Conservation (phyloP, 2,329 filamentous ascomycete species). For the Colletotrichum lentis region DNA sequence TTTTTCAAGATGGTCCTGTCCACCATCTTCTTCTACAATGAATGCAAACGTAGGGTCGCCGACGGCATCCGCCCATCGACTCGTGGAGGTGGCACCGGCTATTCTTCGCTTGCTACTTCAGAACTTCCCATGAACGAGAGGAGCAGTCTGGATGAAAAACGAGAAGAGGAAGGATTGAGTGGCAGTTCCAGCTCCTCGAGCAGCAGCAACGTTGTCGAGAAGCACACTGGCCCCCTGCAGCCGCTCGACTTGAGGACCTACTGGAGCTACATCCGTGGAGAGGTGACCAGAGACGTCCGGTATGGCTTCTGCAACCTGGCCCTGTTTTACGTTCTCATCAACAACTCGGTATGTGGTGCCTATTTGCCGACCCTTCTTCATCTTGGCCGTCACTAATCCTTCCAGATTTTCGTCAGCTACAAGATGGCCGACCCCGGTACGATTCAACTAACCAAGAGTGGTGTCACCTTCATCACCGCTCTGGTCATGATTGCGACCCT, state of each 20-base stretch:
- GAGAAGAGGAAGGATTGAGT: constrained; percentile 36
- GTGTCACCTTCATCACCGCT: constrained; percentile 46
- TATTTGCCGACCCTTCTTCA: too few species aligned
- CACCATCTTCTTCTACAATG: constrained; percentile 43
- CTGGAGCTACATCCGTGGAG: constrained; percentile 40
- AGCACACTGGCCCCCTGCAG: constrained; percentile 25
- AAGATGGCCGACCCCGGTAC: constrained; percentile 47
- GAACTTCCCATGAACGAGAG: constrained; percentile 35
- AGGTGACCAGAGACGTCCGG: constrained; percentile 44
- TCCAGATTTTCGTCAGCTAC: constrained; percentile 45
- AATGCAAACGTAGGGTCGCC: constrained; percentile 40
- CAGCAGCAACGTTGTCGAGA: constrained; percentile 22
- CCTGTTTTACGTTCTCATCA: constrained; percentile 48
- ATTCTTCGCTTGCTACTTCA: constrained; percentile 32
- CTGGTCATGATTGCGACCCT: constrained; percentile 45
- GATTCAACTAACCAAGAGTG: constrained; percentile 46
- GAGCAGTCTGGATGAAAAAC: constrained; percentile 40
- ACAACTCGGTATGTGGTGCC: constrained; percentile 43
- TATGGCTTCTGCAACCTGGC: constrained; percentile 47
- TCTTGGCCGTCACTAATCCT: constrained; percentile 29
- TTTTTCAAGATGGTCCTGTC: constrained; percentile 47
- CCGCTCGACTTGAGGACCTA: constrained; percentile 34
- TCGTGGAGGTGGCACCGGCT: constrained; percentile 36
- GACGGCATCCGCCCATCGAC: constrained; percentile 38
- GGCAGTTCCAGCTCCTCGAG: constrained; percentile 28